phyloP scores from a whole-genome alignment of 306 rosid species.

The Vigna hirtella region DNA sequence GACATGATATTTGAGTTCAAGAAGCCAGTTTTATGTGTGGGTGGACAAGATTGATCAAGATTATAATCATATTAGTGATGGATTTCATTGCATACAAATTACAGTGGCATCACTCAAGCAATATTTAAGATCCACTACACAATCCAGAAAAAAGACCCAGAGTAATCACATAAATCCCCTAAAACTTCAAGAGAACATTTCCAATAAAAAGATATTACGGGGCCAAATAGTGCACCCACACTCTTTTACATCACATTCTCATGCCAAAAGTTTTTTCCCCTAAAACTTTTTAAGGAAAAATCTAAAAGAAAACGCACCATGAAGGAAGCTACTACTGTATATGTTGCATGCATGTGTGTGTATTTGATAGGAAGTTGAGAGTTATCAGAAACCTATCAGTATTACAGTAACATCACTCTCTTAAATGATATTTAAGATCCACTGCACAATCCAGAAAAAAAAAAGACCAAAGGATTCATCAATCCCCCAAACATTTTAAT shows the following conservation, averaged over 20 bases:
- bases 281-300: background rate
- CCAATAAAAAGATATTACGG: background rate
- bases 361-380: too few relatives aligned
- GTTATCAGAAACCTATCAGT: too few relatives aligned
- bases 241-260: slow-evolving; percentile 4
- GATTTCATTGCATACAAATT: background rate
- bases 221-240: background rate
- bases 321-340: background rate
- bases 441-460: background rate
- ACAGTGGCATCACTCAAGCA: slow-evolving; percentile 14
- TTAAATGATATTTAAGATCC: background rate
- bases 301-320: background rate
- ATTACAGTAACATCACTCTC: background rate
- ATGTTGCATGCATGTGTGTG: too few relatives aligned
- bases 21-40: background rate
- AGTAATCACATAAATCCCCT: background rate
- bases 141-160: background rate
- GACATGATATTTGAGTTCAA: background rate
- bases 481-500: too few relatives aligned
- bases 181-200: background rate
- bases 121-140: background rate
- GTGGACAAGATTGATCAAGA: background rate
- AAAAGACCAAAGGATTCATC: too few relatives aligned
- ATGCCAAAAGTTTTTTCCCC: background rate
- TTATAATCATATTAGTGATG: background rate